A percentile compares a stretch with the other conserved stretches of the same genome.
Conservation (phyloP, 495 filamentous ascomycete species). For the Lophiotrema nucula region DNA sequence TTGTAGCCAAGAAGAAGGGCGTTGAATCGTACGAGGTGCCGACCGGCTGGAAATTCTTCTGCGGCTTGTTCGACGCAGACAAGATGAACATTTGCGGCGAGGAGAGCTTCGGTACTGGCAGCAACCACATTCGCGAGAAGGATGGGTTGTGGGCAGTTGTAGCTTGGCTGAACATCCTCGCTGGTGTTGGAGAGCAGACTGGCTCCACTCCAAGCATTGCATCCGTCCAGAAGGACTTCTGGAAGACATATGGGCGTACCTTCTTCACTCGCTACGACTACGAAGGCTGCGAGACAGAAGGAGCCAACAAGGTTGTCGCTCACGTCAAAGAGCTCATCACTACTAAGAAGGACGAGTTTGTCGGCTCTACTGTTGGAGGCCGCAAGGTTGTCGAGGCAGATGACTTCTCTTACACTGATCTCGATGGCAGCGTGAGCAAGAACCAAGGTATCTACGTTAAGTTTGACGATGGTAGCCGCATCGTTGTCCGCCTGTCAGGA, state of each 20-base stretch:
- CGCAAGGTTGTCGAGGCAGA: slow-evolving; percentile 85
- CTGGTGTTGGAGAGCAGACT: slow-evolving; percentile 80
- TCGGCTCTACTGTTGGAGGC: slow-evolving; percentile 76
- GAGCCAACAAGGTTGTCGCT: slow-evolving; percentile 82
- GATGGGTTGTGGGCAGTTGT: slow-evolving; percentile 96
- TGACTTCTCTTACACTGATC: slow-evolving; percentile 95
- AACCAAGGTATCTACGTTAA: slow-evolving; percentile 95
- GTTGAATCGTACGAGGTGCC: slow-evolving; percentile 94
- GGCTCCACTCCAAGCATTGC: slow-evolving; percentile 78
- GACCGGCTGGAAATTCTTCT: slow-evolving; percentile 99
- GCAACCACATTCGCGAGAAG: slow-evolving; percentile 99
- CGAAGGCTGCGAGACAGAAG: slow-evolving; percentile 86
- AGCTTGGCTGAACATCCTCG: slow-evolving; percentile 98
- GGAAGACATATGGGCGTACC: slow-evolving; percentile 91
- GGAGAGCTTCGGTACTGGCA: slow-evolving; percentile 97
- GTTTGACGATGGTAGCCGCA: slow-evolving; percentile 91
- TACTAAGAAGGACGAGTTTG: slow-evolving; percentile 70
- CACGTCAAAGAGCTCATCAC: slow-evolving; percentile 66
- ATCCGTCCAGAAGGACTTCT: slow-evolving; percentile 95
- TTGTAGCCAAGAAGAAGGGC: slow-evolving; percentile 91
- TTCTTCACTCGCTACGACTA: slow-evolving; percentile 99
- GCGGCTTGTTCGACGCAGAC: slow-evolving; percentile 91
- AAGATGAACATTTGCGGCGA: slow-evolving; percentile 99
- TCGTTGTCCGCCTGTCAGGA: slow-evolving; percentile 89
- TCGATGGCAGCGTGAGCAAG: slow-evolving; percentile 90